These are phyloP conservation scores for Pythium periplocum DNA, from an alignment of 352 stramenopile species.

Conservation along the genomic window DNA sequence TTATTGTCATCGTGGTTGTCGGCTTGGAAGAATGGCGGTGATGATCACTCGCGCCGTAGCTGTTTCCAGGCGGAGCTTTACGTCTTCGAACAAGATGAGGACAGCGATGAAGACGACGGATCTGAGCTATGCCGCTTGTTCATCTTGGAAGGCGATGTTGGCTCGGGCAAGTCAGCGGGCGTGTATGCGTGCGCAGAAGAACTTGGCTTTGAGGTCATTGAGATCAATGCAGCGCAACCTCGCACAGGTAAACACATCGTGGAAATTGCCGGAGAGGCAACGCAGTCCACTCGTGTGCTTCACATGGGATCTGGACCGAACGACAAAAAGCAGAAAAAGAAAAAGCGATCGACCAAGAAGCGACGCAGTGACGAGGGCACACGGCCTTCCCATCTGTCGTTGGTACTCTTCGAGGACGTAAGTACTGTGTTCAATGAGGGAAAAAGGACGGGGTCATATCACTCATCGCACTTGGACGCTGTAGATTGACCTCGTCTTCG, in stretches of 20 bases:
- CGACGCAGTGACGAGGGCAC: constrained; percentile 2
- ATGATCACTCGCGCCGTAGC: constrained; percentile 31
- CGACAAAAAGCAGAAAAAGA: constrained; percentile 39
- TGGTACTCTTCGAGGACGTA: constrained; percentile 84
- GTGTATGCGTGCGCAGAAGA: constrained; percentile 79
- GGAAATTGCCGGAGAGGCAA: constrained; percentile 78
- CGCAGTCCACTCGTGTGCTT: constrained; percentile 74
- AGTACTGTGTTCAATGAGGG: constrained; percentile 5
- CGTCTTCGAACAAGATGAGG: constrained; percentile 53
- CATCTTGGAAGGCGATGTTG: constrained; percentile 65
- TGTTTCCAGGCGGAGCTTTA: constrained; percentile 64
- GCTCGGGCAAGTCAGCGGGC: constrained; percentile 69
- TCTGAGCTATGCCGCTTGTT: constrained; percentile 61
- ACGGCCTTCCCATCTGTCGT: constrained; percentile 44
- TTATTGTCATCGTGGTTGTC: constrained; percentile 66
- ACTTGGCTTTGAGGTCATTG: constrained; percentile 78
- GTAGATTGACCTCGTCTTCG: constrained; percentile 69
- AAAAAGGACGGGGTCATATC: too few relatives aligned
- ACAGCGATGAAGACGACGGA: constrained; percentile 48
- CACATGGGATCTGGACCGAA: constrained; percentile 25
- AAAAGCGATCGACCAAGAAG: constrained; percentile 16
- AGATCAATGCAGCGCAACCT: constrained; percentile 79
- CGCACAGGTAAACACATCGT: constrained; percentile 64
- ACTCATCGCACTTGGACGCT: too few relatives aligned
- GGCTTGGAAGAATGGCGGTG: constrained; percentile 62